Base-by-base conservation (phyloP, 75 land plant species). In the Selaginella tamariscina region DNA sequence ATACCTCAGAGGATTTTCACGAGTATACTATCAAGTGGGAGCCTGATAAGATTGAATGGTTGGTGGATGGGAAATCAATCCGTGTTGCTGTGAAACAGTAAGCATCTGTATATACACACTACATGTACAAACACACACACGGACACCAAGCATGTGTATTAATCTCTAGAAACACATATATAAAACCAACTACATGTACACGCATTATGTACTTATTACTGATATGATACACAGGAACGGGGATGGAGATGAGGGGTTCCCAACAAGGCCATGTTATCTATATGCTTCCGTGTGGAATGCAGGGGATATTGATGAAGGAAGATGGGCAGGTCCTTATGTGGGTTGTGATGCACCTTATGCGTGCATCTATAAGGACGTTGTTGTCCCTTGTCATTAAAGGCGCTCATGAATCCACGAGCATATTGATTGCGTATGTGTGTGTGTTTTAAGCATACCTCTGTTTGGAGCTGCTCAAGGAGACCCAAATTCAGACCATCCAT, bases 261-360 rank as follows among this genome's bases (percentile, higher is more conserved):
- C 88, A 29, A 33, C 70, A 30, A 81, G 73, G 69, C 74, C 86
- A 32, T 80, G 83, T 81, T 78, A 75, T 65, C 54, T 86, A 69
- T 86, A 84, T 31, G 81, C 86, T 1, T 86, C 88, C 21, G 88
- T 86, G 33, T 84, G 88, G 88, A 80, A 86, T 72, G 88, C 88
- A 0, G 81, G 84, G 59, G 65, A 76, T 55, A 70, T 84, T 56
- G 76, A 86, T 68, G 81, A 81, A 27, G 88, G 81, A n/a, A 57
- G 75, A 64, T 83, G 88, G 86, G 74, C 79, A 1, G 88, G 88
- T 2, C 23, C 39, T 9, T 85, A 80, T 31, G 64, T 54, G 0
- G 86, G 86, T 0, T 71, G 54, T 32, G 79, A 85, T 44, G 83
- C 83, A 24, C 88, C 88, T 20, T 85, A 85, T 65, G 33, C 78